phyloP scores from a whole-genome alignment of 2,329 filamentous ascomycete genomes.

The Cladosporium sp. region DNA sequence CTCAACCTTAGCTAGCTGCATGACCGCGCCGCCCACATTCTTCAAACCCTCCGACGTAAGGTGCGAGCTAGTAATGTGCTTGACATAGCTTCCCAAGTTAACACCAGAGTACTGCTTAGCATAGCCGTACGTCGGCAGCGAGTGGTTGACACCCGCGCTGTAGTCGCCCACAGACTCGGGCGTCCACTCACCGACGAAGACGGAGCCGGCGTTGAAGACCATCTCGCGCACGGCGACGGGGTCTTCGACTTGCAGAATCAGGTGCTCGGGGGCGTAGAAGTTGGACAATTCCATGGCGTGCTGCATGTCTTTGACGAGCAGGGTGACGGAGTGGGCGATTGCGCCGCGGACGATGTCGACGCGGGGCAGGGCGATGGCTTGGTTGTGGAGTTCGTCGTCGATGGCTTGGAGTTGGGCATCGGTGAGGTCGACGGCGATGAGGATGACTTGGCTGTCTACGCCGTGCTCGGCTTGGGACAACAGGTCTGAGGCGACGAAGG shows the following conservation, averaged over 20 bases:
- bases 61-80: slow-evolving; percentile 95
- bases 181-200: slow-evolving; percentile 95
- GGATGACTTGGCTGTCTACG: slow-evolving; percentile 90
- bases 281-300: slow-evolving; percentile 84
- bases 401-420: slow-evolving; percentile 76
- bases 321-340: slow-evolving; percentile 88
- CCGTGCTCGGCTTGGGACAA: slow-evolving; percentile 96
- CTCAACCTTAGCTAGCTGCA: slow-evolving; percentile 92
- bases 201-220: slow-evolving; percentile 91
- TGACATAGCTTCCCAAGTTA: slow-evolving; percentile 92
- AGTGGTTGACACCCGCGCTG: slow-evolving; percentile 96
- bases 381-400: slow-evolving; percentile 84
- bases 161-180: slow-evolving; percentile 98
- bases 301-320: slow-evolving; percentile 71
- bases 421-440: slow-evolving; percentile 78
- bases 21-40: slow-evolving; percentile 85
- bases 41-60: slow-evolving; percentile 80
- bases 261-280: slow-evolving; percentile 90
- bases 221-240: slow-evolving; percentile 72
- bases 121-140: slow-evolving; percentile 93
- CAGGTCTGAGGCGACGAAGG: slow-evolving; percentile 92
- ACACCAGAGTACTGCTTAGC: slow-evolving; percentile 98
- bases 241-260: slow-evolving; percentile 85
- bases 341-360: slow-evolving; percentile 90
- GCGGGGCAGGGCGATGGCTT: slow-evolving; percentile 82